A percentile compares a stretch with the other conserved stretches of the same genome.
Conservation (phyloP, 306 rosid species). For the Abrus pulchellus region DNA sequence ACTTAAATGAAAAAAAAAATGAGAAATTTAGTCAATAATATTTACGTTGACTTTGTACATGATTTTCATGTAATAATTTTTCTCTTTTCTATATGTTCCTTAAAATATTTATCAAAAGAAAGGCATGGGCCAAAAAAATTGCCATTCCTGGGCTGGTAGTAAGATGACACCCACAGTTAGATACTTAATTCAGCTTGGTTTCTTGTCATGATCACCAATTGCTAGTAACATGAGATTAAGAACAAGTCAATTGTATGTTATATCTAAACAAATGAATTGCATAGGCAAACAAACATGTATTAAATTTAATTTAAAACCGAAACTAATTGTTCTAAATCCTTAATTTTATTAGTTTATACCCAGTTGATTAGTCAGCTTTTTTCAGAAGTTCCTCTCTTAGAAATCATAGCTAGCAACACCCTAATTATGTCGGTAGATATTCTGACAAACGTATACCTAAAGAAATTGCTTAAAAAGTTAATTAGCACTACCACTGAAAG, state of each 20-base stretch:
- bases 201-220: slow-evolving; percentile 38
- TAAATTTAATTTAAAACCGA: not conserved
- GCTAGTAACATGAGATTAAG: not conserved
- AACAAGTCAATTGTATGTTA: slow-evolving; percentile 7
- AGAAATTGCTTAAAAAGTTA: slow-evolving; percentile 34
- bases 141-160: not conserved
- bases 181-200: slow-evolving; percentile 7
- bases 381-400: not conserved
- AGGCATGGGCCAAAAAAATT: not conserved
- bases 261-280: not conserved
- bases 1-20: not conserved
- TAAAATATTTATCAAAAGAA: slow-evolving; percentile 26
- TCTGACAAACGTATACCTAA: slow-evolving; percentile 40
- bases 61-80: slow-evolving; percentile 20
- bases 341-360: not conserved
- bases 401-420: slow-evolving; percentile 20
- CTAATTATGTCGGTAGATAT: slow-evolving; percentile 26
- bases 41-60: slow-evolving; percentile 37
- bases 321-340: not conserved
- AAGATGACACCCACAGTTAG: slow-evolving; percentile 4
- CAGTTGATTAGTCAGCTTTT: slow-evolving; percentile 4
- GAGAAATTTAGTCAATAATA: not conserved
- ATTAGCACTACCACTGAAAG: slow-evolving; percentile 25
- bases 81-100: slow-evolving; percentile 17
- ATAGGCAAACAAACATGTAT: slow-evolving; percentile 17